phyloP scores from a whole-genome alignment of 441 rosid genomes.

The Euphorbia corollata region DNA sequence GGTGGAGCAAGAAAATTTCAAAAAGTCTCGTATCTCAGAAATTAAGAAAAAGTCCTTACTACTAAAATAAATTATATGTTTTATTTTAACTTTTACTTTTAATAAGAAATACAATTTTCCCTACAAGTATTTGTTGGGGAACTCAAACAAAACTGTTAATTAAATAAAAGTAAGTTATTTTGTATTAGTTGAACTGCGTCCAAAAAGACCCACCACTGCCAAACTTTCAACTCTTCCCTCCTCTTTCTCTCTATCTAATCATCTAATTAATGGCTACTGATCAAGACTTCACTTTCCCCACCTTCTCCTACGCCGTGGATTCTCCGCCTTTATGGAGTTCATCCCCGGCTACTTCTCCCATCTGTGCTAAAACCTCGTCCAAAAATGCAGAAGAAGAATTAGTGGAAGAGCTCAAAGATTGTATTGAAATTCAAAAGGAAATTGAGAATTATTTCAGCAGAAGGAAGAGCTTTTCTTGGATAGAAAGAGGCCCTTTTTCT shows the following conservation, averaged over 20 bases:
- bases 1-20: too few species aligned
- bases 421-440: background rate
- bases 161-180: slow-evolving; percentile 10
- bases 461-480: slow-evolving; percentile 34
- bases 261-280: slow-evolving; percentile 20
- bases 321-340: slow-evolving; percentile 67
- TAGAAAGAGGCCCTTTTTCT: background rate
- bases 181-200: slow-evolving; percentile 39
- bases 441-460: background rate
- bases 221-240: slow-evolving; percentile 11
- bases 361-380: background rate
- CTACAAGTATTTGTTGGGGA: too few species aligned
- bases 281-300: slow-evolving; percentile 68
- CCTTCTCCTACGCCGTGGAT: slow-evolving; percentile 29
- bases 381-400: background rate
- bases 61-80: too few species aligned
- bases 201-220: slow-evolving; percentile 20
- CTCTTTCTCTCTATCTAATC: background rate
- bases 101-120: too few species aligned
- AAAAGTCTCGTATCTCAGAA: too few species aligned
- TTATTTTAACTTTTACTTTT: too few species aligned
- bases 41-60: too few species aligned
- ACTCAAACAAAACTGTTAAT: background rate
- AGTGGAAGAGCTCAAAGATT: background rate
- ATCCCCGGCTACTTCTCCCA: slow-evolving; percentile 33